These are phyloP conservation scores for Limonium bicolor DNA, from an alignment of 148 eudicot genomes.

Conservation along the genomic window DNA sequence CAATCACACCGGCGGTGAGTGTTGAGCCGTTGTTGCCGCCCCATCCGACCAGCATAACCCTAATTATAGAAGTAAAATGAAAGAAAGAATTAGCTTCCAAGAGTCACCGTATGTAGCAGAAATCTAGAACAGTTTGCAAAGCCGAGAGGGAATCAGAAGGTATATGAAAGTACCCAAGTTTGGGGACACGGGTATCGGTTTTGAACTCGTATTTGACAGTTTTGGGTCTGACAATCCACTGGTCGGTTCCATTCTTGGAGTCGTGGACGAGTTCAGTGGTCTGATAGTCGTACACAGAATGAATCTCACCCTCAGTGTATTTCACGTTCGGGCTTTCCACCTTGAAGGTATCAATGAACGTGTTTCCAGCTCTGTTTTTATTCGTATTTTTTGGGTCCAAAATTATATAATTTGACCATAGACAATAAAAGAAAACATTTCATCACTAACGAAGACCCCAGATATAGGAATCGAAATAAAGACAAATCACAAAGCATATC, in stretches of 20 bases:
- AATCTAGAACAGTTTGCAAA: not conserved
- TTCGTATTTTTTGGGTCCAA: too few relatives aligned
- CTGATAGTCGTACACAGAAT: constrained; percentile 60
- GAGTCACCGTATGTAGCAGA: not conserved
- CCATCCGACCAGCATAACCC: constrained; percentile 99
- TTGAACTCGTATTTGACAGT: constrained; percentile 75
- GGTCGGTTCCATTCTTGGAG: constrained; percentile 58
- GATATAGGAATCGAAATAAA: too few relatives aligned
- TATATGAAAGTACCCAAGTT: constrained; percentile 46
- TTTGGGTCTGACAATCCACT: constrained; percentile 90
- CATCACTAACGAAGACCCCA: too few relatives aligned
- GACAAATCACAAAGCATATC: too few relatives aligned
- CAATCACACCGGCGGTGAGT: constrained; percentile 85
- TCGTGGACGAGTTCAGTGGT: constrained; percentile 95
- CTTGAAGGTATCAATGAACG: constrained; percentile 83
- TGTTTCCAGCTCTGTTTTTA: constrained; percentile 11
- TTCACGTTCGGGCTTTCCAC: constrained; percentile 86
- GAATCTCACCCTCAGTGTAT: constrained; percentile 68
- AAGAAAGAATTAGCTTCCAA: not conserved
- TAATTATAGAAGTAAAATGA: constrained; percentile 7
- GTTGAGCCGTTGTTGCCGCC: constrained; percentile 97
- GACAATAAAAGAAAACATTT: too few relatives aligned
- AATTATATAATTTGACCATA: too few relatives aligned
- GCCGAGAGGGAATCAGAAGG: not conserved
- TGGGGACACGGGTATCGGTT: constrained; percentile 65